Evolutionary conservation across 1,139 yeast genomes (phyloP), one percentile per base, ranked within the genome.

Genomic region (Diutina rugosa): DNA sequence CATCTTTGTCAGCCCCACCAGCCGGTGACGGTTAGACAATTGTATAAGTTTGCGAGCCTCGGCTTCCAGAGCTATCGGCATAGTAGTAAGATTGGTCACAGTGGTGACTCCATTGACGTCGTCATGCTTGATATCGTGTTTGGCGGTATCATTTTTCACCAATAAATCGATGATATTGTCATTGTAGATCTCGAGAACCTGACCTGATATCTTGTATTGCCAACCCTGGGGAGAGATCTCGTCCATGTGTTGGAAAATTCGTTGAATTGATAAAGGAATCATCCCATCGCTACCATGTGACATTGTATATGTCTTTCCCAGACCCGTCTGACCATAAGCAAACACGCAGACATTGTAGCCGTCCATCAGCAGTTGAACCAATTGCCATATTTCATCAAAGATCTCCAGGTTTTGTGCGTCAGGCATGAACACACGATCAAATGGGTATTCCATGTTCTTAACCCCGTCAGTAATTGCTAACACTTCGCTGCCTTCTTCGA

Each of bases 271-370:
- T 28, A 82, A 73, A 1, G 96, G 91, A 45, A 91, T 89, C 77
- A 93, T 83, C 28, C 99, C 99, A 64, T 84, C 85, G 3, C 69
- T 63, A 0, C 80, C 73, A 52, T 78, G 78, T 0, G 95, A 80
- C 99, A 93, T 93, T 0, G 99, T 93, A 67, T 72, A 85, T 0
- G 98, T 91, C 67, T 93, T 93, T 4, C 99, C 99, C 0, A 97
- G 90, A 0, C 99, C 98, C 0, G 99, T 93, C 70, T 93, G 99
- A 0, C 99, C 99, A 69, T 93, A 93, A 0, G 99, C 97, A 72
- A 93, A 90, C 1, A 93, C 90, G 67, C 97, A 90, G 4, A 90
- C 96, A 64, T 90, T 90, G 65, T 77, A 85, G 0, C 99, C 99
- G 71, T 93, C 97, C 38, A 93, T 69, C 0, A 95, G 88, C 57